Percentiles rank a stretch among this genome's conserved stretches.
Evolutionary conservation across 768 basidiomycete genomes (phyloP).

Genomic region (Suillus plorans): DNA sequence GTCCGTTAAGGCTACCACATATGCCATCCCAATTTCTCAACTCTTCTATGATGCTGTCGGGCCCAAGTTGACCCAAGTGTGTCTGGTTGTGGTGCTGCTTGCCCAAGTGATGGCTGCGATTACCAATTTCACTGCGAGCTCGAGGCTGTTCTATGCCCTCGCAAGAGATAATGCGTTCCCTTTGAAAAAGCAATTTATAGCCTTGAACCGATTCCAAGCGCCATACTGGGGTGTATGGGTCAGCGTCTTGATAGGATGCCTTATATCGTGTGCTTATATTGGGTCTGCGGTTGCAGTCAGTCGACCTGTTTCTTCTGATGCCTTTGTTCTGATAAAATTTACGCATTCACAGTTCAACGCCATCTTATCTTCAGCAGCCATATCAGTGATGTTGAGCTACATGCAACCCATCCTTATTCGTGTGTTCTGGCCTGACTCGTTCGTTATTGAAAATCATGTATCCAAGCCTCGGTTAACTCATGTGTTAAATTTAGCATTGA

Average conservation of each 20-base stretch:
- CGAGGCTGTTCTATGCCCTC: constrained; percentile 55
- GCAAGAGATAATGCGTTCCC: constrained; percentile 56
- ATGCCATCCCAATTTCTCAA: constrained; percentile 59
- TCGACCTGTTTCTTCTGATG: constrained; percentile 4
- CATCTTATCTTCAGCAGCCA: constrained; percentile 54
- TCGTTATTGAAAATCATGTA: constrained; percentile 18
- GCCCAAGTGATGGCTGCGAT: constrained; percentile 58
- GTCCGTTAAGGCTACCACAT: constrained; percentile 46
- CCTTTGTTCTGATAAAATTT: background rate
- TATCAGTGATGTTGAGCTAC: constrained; percentile 59
- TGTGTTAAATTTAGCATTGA: constrained; percentile 49
- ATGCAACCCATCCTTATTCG: constrained; percentile 57
- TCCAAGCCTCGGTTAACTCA: constrained; percentile 43
- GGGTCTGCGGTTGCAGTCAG: constrained; percentile 54
- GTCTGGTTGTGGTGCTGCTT: constrained; percentile 46
- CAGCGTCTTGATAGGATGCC: constrained; percentile 51
- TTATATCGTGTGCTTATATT: constrained; percentile 59
- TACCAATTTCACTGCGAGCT: constrained; percentile 59
- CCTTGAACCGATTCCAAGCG: constrained; percentile 51
- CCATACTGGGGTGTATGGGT: constrained; percentile 56
- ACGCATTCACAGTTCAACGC: constrained; percentile 46
- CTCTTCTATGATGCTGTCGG: constrained; percentile 57
- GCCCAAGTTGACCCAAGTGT: constrained; percentile 44
- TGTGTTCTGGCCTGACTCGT: constrained; percentile 56
- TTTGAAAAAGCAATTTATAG: constrained; percentile 45